Percentiles rank a stretch among this genome's conserved stretches.
Evolutionary conservation across 148 eudicot genomes (phyloP).

Genomic region (Persicaria maculosa): DNA sequence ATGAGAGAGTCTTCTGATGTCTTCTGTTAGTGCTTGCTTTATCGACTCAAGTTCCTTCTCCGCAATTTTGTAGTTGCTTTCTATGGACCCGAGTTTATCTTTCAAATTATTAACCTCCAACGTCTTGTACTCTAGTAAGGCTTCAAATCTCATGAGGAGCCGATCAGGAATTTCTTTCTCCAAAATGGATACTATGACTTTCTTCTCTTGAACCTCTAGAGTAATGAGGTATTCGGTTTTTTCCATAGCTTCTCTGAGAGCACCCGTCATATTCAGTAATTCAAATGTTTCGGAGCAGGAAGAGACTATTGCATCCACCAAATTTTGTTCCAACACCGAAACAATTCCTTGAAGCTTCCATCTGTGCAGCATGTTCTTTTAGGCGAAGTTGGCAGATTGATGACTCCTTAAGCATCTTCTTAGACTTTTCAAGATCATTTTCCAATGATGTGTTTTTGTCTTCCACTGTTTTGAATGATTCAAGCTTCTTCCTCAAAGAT

Average conservation of each 20-base stretch:
- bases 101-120: conserved; percentile 29
- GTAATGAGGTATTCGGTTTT: conserved; percentile 27
- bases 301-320: conserved; percentile 16
- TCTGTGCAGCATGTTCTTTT: conserved; percentile 25
- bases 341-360: conserved; percentile 21
- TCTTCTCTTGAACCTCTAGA: conserved; percentile 34
- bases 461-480: conserved; percentile 14
- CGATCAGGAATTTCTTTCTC: conserved; percentile 21
- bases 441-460: conserved; percentile 23
- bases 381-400: conserved; percentile 25
- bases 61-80: conserved; percentile 15
- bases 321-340: conserved; percentile 24
- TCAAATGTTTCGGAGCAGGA: conserved; percentile 27
- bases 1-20: conserved; percentile 21
- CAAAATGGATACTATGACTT: conserved; percentile 18
- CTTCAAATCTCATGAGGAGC: conserved; percentile 29
- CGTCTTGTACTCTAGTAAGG: conserved; percentile 27
- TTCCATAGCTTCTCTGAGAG: conserved; percentile 32
- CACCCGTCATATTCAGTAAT: conserved; percentile 23
- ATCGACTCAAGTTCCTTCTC: conserved; percentile 24
- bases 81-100: conserved; percentile 20
- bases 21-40: conserved; percentile 22
- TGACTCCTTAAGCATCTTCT: conserved; percentile 28
- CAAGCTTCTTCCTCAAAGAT: conserved; percentile 24
- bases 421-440: conserved; percentile 25